Conservation (phyloP, 1,139 yeast species). For the Geotrichum candidum region DNA sequence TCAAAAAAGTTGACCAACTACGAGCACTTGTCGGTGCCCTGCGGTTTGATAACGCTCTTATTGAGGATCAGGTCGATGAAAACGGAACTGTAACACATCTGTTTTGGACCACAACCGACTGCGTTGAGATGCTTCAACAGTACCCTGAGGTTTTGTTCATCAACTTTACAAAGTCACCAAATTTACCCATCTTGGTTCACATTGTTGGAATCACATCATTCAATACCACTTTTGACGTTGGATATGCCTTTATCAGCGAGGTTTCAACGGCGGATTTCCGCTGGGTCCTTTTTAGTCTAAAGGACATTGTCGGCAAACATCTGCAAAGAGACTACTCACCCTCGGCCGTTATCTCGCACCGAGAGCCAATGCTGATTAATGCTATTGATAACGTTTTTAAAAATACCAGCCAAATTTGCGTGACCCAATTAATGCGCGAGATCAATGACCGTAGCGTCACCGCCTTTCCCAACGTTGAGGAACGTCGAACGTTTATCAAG, state of each 20-base stretch:
- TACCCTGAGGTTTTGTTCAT: constrained; percentile 18
- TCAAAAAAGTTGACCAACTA: constrained; percentile 7
- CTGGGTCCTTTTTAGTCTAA: constrained; percentile 15
- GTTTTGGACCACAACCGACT: constrained; percentile 17
- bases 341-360: constrained; percentile 15
- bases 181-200: constrained; percentile 13
- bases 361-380: constrained; percentile 13
- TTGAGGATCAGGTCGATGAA: constrained; percentile 15
- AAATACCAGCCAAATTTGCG: constrained; percentile 17
- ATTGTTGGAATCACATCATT: constrained; percentile 17
- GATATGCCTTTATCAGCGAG: constrained; percentile 14
- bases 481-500: constrained; percentile 9
- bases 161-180: constrained; percentile 3
- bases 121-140: constrained; percentile 18
- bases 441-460: constrained; percentile 9
- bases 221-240: constrained; percentile 18
- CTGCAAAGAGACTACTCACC: constrained; percentile 15
- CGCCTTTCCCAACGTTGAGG: constrained; percentile 3
- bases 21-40: constrained; percentile 18
- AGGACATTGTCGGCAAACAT: constrained; percentile 11
- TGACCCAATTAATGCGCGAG: constrained; percentile 17
- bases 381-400: constrained; percentile 16
- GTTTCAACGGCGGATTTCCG: constrained; percentile 11
- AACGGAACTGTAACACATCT: constrained; percentile 15
- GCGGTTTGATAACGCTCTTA: constrained; percentile 16